Percentiles rank a stretch among this genome's conserved stretches.
Evolutionary conservation across 2,329 filamentous ascomycete genomes (phyloP).

Genomic region (Arachnomyces sp.): DNA sequence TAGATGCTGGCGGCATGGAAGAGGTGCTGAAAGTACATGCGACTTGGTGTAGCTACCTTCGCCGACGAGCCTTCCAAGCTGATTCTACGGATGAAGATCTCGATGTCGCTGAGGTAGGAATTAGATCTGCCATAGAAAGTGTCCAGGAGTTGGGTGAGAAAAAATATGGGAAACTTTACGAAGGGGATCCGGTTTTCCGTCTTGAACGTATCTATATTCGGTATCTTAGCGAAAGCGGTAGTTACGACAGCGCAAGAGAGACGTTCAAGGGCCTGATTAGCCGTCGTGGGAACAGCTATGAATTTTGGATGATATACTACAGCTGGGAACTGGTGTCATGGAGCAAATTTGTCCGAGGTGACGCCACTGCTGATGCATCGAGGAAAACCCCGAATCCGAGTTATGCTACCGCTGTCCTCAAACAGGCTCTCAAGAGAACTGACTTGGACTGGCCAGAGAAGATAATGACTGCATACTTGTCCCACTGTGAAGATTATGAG

Average conservation of each 20-base stretch:
- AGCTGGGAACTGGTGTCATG: conserved; percentile 79
- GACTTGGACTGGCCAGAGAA: conserved; percentile 46
- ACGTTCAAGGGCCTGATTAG: conserved; percentile 67
- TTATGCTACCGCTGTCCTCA: conserved; percentile 67
- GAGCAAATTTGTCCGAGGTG: conserved; percentile 49
- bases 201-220: conserved; percentile 89
- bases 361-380: conserved; percentile 45
- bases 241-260: conserved; percentile 66
- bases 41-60: conserved; percentile 90
- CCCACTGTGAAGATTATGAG: conserved; percentile 79
- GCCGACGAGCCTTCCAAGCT: conserved; percentile 70
- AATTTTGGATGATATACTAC: conserved; percentile 93
- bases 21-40: conserved; percentile 86
- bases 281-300: conserved; percentile 68
- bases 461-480: conserved; percentile 39
- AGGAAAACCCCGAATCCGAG: conserved; percentile 59
- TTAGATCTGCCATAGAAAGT: conserved; percentile 77
- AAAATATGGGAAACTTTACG: conserved; percentile 66
- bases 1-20: conserved; percentile 79
- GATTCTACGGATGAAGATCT: conserved; percentile 71
- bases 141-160: conserved; percentile 71
- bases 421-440: conserved; percentile 55
- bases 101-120: conserved; percentile 83
- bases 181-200: conserved; percentile 81
- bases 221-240: conserved; percentile 76